Conservation (phyloP, 352 stramenopile genomes). For the Phytophthora chlamydospora region DNA sequence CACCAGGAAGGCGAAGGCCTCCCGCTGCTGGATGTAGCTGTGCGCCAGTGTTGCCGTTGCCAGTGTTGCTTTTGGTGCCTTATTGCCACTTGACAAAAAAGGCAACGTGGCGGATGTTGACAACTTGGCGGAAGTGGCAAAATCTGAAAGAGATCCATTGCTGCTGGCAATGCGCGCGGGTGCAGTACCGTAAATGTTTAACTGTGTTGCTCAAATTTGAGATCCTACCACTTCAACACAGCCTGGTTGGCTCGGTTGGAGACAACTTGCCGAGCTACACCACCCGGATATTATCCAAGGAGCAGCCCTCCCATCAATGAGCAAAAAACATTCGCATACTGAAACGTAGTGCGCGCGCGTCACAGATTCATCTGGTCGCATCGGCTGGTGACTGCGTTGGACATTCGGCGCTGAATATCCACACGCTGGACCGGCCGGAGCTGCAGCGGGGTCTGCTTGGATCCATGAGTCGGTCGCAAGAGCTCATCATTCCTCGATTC, state of each 20-base stretch:
- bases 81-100: neutral
- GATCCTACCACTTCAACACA: constrained; percentile 28
- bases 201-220: constrained; percentile 17
- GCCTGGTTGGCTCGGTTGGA: constrained; percentile 16
- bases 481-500: constrained; percentile 28
- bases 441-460: constrained; percentile 11
- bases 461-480: constrained; percentile 6
- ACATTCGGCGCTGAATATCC: constrained; percentile 28
- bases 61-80: no score
- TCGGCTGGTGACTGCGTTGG: constrained; percentile 8
- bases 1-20: constrained; percentile 41
- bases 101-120: neutral
- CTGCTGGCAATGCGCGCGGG: constrained; percentile 25
- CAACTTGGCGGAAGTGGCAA: neutral
- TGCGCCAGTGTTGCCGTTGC: constrained; percentile 26
- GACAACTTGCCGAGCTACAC: constrained; percentile 3
- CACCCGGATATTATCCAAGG: constrained; percentile 10
- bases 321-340: constrained; percentile 15
- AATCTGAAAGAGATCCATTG: neutral
- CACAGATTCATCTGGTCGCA: constrained; percentile 14
- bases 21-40: constrained; percentile 33
- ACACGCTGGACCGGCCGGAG: constrained; percentile 7
- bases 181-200: constrained; percentile 3
- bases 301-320: constrained; percentile 4
- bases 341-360: constrained; percentile 26